Base-by-base conservation (phyloP, 2,329 filamentous ascomycete genomes). In the Teratosphaeria gauchensis region DNA sequence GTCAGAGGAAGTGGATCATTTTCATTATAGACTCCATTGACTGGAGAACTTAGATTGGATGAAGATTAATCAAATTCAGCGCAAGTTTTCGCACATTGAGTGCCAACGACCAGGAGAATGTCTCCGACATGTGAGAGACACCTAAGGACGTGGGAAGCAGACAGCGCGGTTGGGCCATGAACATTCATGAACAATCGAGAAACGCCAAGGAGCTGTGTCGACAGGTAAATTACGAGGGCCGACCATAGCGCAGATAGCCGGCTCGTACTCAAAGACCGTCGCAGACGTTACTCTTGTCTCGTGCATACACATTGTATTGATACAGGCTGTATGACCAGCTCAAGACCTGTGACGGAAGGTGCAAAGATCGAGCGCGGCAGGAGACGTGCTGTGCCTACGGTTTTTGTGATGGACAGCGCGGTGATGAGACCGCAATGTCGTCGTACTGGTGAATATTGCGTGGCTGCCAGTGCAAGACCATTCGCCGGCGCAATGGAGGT, bases 261-360 rank as follows among this genome's bases (percentile, higher is more conserved):
- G 56, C 61, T 55, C 66, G 66, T 68, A 69, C 67, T 69, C 67
- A 69, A 69, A 67, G 61, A 68, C 62, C 63, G 66, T 59, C 67
- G 66, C 63, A n/a, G 19, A 2, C n/a, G 54, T 67, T 56, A 48
- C 58, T 68, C 61, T 69, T 58, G 66, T 68, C 66, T 67, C 65
- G 54, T 62, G 53, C 57, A 48, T 48, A 48, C 19, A 48, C 21
- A 16, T n/a, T 48, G 42, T 48, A 58, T 54, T 53, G 16, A 57
- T 59, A 55, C 30, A 52, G n/a, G 32, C n/a, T 48, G 19, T 58
- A 62, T 58, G 61, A 54, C 67, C 67, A 66, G 66, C 66, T 67
- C 67, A 66, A 69, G 67, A 68, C 68, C 64, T 66, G 59, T 65
- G 48, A 62, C 52, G 48, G 51, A 42, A 16, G 35, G 52, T 56